Evolutionary conservation across 2,329 filamentous ascomycete genomes (phyloP).

Genomic region (Biscogniauxia mediterranea): DNA sequence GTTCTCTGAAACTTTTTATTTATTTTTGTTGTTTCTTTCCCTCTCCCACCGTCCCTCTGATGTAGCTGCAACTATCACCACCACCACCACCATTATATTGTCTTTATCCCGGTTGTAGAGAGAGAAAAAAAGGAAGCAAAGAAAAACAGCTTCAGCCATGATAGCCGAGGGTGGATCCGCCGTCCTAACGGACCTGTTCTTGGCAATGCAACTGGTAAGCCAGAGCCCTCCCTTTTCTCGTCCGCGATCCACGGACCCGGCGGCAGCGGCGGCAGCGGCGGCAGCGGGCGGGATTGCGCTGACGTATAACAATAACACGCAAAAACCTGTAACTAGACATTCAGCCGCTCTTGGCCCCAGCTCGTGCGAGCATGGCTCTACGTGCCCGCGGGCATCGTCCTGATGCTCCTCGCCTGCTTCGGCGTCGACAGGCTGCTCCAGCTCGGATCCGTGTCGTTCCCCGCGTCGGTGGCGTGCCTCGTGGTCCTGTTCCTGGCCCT

Average conservation of each 20-base stretch:
- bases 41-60: too few species aligned
- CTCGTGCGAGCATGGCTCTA: constrained; percentile 46
- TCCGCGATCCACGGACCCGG: too few species aligned
- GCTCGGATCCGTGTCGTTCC: constrained; percentile 52
- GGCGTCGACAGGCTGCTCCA: constrained; percentile 43
- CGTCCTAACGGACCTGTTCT: not conserved
- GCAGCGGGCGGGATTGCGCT: too few species aligned
- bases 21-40: too few species aligned
- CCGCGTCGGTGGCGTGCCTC: constrained; percentile 58
- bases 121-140: not conserved
- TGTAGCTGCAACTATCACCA: not conserved
- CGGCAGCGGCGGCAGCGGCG: too few species aligned
- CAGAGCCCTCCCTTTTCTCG: not conserved
- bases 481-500: constrained; percentile 52
- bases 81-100: not conserved
- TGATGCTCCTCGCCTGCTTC: constrained; percentile 42
- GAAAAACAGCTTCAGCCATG: not conserved
- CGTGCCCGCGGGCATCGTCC: constrained; percentile 45
- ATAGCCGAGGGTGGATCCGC: not conserved
- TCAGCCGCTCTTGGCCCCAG: constrained; percentile 22
- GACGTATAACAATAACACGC: not conserved
- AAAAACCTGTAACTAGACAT: constrained; percentile 6
- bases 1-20: too few species aligned
- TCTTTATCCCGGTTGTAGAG: not conserved
- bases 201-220: not conserved